Evolutionary conservation across 768 basidiomycete genomes (phyloP).

Genomic region (Pholiota conissans): DNA sequence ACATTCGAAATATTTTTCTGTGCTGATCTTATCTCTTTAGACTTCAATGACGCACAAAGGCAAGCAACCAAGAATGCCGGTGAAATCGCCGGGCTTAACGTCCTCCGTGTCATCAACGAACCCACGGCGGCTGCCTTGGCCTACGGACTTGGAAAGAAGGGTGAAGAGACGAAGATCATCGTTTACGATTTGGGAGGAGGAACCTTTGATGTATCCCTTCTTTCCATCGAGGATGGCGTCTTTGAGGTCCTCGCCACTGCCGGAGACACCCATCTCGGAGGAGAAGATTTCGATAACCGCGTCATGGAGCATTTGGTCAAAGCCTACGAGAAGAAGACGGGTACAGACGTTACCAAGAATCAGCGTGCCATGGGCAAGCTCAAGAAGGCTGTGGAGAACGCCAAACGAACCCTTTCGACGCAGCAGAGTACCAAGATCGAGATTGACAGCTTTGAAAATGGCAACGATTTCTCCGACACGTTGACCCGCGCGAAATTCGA

Average conservation of each 20-base stretch:
- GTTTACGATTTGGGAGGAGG: conserved; percentile 76
- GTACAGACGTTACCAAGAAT: conserved; percentile 58
- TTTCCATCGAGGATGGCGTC: conserved; percentile 67
- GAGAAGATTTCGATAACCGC: conserved; percentile 73
- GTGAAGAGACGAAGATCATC: conserved; percentile 57
- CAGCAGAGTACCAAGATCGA: conserved; percentile 54
- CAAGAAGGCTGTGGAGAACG: conserved; percentile 70
- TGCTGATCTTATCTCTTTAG: conserved; percentile 28
- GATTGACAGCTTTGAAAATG: conserved; percentile 68
- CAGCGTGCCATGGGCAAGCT: conserved; percentile 68
- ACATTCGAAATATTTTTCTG: background rate
- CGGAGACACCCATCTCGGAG: conserved; percentile 73
- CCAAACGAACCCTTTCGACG: conserved; percentile 66
- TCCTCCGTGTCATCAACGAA: conserved; percentile 68
- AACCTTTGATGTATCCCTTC: conserved; percentile 72
- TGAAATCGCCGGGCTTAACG: conserved; percentile 61
- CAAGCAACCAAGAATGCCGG: conserved; percentile 73
- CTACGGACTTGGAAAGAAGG: conserved; percentile 67
- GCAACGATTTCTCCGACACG: conserved; percentile 79
- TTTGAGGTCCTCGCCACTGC: conserved; percentile 74
- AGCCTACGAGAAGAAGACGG: conserved; percentile 69
- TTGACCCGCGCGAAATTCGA: conserved; percentile 85
- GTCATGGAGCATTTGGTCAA: conserved; percentile 71
- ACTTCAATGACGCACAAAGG: conserved; percentile 62
- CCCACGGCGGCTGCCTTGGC: conserved; percentile 73